phyloP scores from a whole-genome alignment of 108 stramenopile genomes.

The Fragilaria radians region DNA sequence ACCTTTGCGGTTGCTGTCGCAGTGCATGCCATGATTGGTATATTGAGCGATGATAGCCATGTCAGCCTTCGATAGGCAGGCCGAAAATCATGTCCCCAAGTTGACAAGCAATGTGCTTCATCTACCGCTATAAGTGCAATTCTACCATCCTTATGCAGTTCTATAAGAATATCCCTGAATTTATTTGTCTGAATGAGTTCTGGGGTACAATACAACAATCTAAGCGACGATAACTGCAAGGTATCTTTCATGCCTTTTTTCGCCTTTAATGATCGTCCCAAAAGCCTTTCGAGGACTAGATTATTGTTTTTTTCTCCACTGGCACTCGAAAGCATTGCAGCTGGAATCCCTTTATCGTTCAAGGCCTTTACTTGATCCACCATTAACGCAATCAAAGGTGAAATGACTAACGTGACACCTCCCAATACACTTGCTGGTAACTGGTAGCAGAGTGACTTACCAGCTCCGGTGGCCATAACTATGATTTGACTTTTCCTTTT shows the following conservation, averaged over 20 bases:
- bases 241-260: constrained; percentile 40
- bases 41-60: constrained; percentile 29
- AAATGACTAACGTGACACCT: constrained; percentile 50
- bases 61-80: constrained; percentile 71
- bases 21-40: constrained; percentile 87
- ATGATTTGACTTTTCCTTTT: too few species aligned
- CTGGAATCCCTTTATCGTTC: constrained; percentile 41
- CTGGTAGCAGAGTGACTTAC: constrained; percentile 87
- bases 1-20: constrained; percentile 92
- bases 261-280: constrained; percentile 43
- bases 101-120: constrained; percentile 91
- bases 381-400: constrained; percentile 85
- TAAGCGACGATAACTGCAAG: constrained; percentile 50
- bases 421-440: constrained; percentile 71
- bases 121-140: constrained; percentile 85
- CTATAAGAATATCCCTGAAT: constrained; percentile 44
- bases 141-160: constrained; percentile 20
- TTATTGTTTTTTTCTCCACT: too few species aligned
- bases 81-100: constrained; percentile 96
- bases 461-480: constrained; percentile 92
- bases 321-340: constrained; percentile 41
- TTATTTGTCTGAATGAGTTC: constrained; percentile 60
- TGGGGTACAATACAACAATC: constrained; percentile 88
- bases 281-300: too few species aligned
- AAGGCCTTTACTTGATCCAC: constrained; percentile 86